Percentiles rank a stretch among this genome's conserved stretches.
Conservation (phyloP, 2,329 filamentous ascomycete species). For the Colletotrichum tropicale region DNA sequence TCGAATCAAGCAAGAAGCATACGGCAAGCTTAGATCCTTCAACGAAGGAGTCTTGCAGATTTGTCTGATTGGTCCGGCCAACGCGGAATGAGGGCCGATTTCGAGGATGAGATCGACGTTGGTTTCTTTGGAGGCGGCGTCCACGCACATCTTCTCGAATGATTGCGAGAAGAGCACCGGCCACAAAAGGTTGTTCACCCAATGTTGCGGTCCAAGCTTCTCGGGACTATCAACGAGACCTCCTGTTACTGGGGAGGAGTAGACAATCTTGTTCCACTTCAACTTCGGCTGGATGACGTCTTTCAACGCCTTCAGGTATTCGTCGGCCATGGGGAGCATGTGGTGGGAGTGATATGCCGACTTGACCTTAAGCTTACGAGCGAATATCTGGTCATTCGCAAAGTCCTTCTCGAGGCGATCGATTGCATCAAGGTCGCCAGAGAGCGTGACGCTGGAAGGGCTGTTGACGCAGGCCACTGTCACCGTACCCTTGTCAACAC, state of each 20-base stretch:
- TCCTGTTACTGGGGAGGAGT: slow-evolving; percentile 7
- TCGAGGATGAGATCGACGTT: slow-evolving; percentile 45
- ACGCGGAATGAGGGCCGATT: slow-evolving; percentile 52
- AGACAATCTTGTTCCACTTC: slow-evolving; percentile 30
- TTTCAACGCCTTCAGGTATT: neutral
- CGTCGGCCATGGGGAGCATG: slow-evolving; percentile 50
- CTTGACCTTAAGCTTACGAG: slow-evolving; percentile 19
- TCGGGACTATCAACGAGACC: slow-evolving; percentile 25
- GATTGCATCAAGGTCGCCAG: slow-evolving; percentile 26
- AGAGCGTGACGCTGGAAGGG: slow-evolving; percentile 36
- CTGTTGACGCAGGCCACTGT: slow-evolving; percentile 43
- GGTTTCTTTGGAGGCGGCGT: neutral
- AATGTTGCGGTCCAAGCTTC: neutral
- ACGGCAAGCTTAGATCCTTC: neutral
- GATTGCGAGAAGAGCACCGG: slow-evolving; percentile 1
- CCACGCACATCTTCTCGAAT: neutral
- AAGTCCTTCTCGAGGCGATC: slow-evolving; percentile 19
- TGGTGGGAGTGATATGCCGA: slow-evolving; percentile 13
- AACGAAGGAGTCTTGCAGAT: slow-evolving; percentile 39
- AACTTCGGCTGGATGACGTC: neutral
- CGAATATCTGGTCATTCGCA: slow-evolving; percentile 21
- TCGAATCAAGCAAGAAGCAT: neutral
- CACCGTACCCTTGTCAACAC: slow-evolving; percentile 16
- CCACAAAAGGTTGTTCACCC: slow-evolving; percentile 1
- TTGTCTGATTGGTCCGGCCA: slow-evolving; percentile 54